Evolutionary conservation across 176 grass and related monocot genomes (phyloP), one percentile per base, ranked within the genome.

Genomic region (Eleusine coracana): DNA sequence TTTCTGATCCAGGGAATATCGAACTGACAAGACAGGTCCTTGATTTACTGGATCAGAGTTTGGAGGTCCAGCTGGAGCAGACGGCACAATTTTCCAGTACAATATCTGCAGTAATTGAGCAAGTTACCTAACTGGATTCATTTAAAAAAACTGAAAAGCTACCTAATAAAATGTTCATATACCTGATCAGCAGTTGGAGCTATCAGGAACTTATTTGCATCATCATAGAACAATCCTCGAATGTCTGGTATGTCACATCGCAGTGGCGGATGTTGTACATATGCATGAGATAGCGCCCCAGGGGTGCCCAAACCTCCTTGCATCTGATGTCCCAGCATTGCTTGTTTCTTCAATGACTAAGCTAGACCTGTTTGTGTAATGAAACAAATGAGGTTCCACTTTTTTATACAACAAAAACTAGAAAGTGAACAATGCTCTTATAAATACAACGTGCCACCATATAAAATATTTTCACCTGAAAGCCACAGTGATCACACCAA

Each of bases 141-240:
- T 28, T 42, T 20, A n/a, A 21, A 10, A 71, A 44, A 10, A 7
- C 25, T 29, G n/a, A 38, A 41, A 79, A 80, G 16, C 37, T 37
- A 80, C 45, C 27, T 74, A 14, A 62, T 80, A 60, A 55, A 62
- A 60, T 65, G 44, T 71, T 76, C n/a, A 78, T 62, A 79, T 93
- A 98, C 92, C 89, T 82, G 89, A 80, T 98, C 93, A 86, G 87
- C 54, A 70, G 92, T 90, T 89, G 96, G 92, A 76, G 96, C 89
- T 76, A 98, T 81, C 70, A 98, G 82, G 37, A 95, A 91, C 82
- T 93, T 98, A 86, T 91, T 98, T 2, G 85, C 89, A 77, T 95
- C 96, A 88, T 98, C 96, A 77, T 98, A 95, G 70, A 92, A 93
- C n/a, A 98, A 48, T 10, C 92, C 96, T 64, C 62, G 84, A 78